A percentile compares a stretch with the other conserved stretches of the same genome.
These are phyloP conservation scores for Colletotrichum coccodes DNA, from an alignment of 2,329 filamentous ascomycete genomes.

Conservation along the genomic window DNA sequence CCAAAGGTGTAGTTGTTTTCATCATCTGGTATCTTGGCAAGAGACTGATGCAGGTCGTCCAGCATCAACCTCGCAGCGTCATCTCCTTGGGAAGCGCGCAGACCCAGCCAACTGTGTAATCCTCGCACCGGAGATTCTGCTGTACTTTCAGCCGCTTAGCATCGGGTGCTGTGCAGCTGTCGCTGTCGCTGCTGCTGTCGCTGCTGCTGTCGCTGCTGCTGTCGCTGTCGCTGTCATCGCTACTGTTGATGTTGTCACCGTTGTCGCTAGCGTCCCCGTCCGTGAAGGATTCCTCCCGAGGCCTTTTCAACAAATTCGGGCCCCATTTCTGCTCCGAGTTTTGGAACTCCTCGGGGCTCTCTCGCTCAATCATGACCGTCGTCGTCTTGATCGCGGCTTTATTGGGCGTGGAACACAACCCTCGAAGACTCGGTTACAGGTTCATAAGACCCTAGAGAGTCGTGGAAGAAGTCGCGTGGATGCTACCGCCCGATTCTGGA, in stretches of 20 bases:
- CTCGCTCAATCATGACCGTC: neutral
- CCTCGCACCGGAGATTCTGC: neutral
- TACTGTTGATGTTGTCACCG: neutral
- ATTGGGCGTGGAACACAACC: neutral
- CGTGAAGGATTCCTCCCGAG: neutral
- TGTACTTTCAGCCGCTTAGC: neutral
- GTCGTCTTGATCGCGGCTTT: neutral
- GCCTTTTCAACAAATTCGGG: neutral
- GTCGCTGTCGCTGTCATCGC: too few species aligned
- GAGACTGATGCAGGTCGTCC: conserved; percentile 22
- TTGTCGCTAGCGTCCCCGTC: neutral
- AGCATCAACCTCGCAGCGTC: conserved; percentile 34
- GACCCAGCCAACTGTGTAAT: conserved; percentile 36
- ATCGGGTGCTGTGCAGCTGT: neutral
- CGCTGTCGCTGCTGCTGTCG: neutral
- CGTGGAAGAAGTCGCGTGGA: neutral
- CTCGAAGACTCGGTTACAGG: neutral
- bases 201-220: neutral
- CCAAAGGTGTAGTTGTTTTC: conserved; percentile 1
- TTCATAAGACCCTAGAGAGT: neutral
- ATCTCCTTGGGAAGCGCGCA: conserved; percentile 34
- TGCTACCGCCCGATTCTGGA: neutral
- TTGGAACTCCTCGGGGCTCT: neutral
- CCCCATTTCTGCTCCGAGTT: neutral
- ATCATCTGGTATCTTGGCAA: neutral